phyloP scores from a whole-genome alignment of 148 eudicot species.

The Fagopyrum homotropicum region DNA sequence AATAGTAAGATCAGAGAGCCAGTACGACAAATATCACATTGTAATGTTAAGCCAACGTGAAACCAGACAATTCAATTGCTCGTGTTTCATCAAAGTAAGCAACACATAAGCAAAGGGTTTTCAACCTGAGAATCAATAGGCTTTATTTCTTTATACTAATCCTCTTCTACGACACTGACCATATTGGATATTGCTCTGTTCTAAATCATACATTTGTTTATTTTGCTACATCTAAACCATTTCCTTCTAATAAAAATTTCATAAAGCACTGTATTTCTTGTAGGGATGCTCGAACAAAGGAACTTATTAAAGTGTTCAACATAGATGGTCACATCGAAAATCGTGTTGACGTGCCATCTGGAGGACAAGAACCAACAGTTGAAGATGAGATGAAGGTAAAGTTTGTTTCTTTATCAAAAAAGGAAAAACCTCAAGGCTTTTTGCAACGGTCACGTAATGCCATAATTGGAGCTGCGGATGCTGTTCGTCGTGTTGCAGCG shows the following conservation, averaged over 20 bases:
- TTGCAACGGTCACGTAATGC: constrained; percentile 89
- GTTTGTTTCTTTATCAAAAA: constrained; percentile 57
- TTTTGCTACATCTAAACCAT: background rate
- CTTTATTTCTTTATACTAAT: too few relatives aligned
- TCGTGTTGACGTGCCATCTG: constrained; percentile 46
- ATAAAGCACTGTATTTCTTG: constrained; percentile 5
- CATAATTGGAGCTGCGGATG: constrained; percentile 96
- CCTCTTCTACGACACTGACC: too few relatives aligned
- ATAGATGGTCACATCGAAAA: constrained; percentile 84
- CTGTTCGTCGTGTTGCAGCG: constrained; percentile 85
- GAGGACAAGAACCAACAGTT: constrained; percentile 46
- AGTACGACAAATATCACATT: too few relatives aligned
- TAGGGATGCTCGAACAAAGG: constrained; percentile 98
- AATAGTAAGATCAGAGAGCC: too few relatives aligned
- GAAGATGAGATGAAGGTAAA: constrained; percentile 80
- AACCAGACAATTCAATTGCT: too few relatives aligned
- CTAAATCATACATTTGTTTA: background rate
- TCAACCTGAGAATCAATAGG: background rate
- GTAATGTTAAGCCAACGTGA: too few relatives aligned
- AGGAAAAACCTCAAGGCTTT: constrained; percentile 85
- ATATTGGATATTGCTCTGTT: background rate
- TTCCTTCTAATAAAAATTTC: background rate
- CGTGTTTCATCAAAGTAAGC: too few relatives aligned
- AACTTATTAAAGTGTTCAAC: constrained; percentile 76
- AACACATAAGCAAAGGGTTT: too few relatives aligned